Base-by-base conservation (phyloP, 805 yeast genomes). In the Sugiyamaella valdiviana region DNA sequence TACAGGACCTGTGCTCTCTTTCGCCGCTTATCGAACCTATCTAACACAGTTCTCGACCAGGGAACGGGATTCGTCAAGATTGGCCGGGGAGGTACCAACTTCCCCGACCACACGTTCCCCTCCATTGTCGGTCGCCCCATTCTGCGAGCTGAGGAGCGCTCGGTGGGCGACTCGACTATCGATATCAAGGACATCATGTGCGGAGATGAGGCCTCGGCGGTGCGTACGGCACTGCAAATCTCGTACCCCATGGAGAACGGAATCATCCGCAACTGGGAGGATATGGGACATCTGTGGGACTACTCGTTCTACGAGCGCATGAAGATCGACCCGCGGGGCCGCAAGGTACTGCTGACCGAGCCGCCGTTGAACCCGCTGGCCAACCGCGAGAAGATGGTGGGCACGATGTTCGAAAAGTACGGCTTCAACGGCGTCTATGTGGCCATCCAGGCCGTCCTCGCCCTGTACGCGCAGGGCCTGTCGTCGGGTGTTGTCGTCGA, bases 171-270 rank as follows among this genome's bases (percentile, higher is more conserved):
- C 36, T 15, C 43, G 2, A 35, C 26, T 16, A 74, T 82, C 37
- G 93, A 86, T 61, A 83, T 93, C 63, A 87, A 85, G 63, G 99
- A 93, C 65, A 87, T 93, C 59, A 93, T 93, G 99, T 90, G 96
- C 62, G 99, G 99, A 55, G 84, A 82, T 57, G 98, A 93, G 63
- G 99, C 99, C 43, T 79, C 86, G 56, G 85, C 85, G 22, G 95
- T 86, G 32, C 80, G 99, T 60, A 83, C 96, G 2, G 79, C 90
- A 56, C 75, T 93, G 51, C 96, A 93, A 69, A 80, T 93, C 49
- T 82, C 90, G n/a, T 93, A 93, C 63, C 99, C 99, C 10, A 90
- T 93, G 98, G 99, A 93, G 69, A 93, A 93, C 65, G 99, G 99
- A 62, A 87, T 93, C 60, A 91, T 93, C 65, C 84, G 82, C 63